phyloP scores from a whole-genome alignment of 2,329 filamentous ascomycete species.

The Diplodia sapinea region DNA sequence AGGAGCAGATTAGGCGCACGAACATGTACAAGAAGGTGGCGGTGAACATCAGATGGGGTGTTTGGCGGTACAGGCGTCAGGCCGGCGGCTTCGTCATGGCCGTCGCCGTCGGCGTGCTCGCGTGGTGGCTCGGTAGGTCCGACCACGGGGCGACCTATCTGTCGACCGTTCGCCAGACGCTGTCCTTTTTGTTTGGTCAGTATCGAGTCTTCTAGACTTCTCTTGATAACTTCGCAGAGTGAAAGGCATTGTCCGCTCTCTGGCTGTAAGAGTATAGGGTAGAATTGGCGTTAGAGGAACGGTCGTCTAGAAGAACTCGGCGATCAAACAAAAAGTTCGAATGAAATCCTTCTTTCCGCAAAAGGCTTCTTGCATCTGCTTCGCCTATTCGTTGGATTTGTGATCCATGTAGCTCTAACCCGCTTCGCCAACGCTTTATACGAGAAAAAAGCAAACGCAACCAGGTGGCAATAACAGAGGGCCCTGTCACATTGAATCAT shows the following conservation, averaged over 20 bases:
- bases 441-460: too few relatives aligned
- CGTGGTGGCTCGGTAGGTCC: conserved; percentile 42
- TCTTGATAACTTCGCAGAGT: background rate
- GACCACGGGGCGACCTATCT: background rate
- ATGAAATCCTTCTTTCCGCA: background rate
- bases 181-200: conserved; percentile 4
- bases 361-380: background rate
- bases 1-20: conserved; percentile 70
- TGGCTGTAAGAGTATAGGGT: conserved; percentile 3
- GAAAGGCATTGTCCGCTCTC: background rate
- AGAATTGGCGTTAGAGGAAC: background rate
- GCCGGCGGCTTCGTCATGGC: conserved; percentile 61
- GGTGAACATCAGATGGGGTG: conserved; percentile 44
- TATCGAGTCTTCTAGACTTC: background rate
- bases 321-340: background rate
- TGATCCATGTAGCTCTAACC: too few relatives aligned
- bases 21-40: conserved; percentile 63
- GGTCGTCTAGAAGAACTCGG: too few relatives aligned
- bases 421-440: too few relatives aligned
- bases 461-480: too few relatives aligned
- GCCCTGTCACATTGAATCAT: background rate
- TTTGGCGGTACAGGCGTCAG: conserved; percentile 71
- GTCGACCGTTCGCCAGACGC: conserved; percentile 8
- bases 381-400: too few relatives aligned
- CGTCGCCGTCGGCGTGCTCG: conserved; percentile 49